Evolutionary conservation across 2,329 filamentous ascomycete genomes (phyloP), one percentile per base, ranked within the genome.

Genomic region (Alternaria hordeiaustralica): DNA sequence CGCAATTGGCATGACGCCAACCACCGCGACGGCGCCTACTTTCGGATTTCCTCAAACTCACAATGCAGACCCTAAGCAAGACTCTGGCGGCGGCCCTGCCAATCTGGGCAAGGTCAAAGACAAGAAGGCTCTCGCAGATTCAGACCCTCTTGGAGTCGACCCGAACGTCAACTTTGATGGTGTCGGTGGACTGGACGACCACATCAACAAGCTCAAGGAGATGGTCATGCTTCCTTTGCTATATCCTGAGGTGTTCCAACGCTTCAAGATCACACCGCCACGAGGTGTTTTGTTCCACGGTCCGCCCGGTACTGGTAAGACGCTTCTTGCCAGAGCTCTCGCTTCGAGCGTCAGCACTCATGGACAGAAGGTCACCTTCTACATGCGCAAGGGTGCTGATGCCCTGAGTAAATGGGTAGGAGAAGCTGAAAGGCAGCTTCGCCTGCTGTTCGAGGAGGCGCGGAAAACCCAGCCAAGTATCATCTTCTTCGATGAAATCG

Each of bases 401-500:
- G 94, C 94, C 15, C 84, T 99, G 66, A 97, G 94, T 81, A 99
- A 99, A 82, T 99, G 96, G 96, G 96, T 99, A 56, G 96, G 96
- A 77, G 96, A 99, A 81, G 96, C 96, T 10, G 96, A 99, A 82
- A 91, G 95, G 81, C 96, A 99, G 78, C 87, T 99, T 58, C 90
- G 96, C 49, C 83, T 98, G 61, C 86, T 99, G 6, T 99, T 99
- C 69, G 96, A 98, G 73, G 96, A 99, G 81, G 96, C 96, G 15
- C 88, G 95, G 65, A 96, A 94, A 79, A 98, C 92, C 2, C 96
- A 99, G 75, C 96, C 96, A 0, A 98, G 95, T 79, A 99, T 99
- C 80, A 99, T 99, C 79, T 99, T 99, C 84, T 98, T 99, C 72
- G 96, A 99, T 78, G 96, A 99, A 80, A 99, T 99, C 71, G 96